These are phyloP conservation scores for Diaporthe longicolla DNA, from an alignment of 2,329 filamentous ascomycete genomes.

Conservation along the genomic window DNA sequence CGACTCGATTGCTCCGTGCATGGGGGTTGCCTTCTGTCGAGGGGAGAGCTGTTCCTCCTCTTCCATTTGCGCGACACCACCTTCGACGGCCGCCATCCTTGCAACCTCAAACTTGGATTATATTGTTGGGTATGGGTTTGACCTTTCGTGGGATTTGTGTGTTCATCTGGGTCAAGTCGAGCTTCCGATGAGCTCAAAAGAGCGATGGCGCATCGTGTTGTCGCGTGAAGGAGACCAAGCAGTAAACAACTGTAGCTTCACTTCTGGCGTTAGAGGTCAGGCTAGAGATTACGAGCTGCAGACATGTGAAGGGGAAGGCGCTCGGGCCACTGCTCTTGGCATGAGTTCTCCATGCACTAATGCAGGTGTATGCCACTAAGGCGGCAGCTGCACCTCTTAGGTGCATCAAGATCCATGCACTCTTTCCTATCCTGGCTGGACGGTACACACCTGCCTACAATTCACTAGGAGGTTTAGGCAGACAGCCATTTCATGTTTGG, in stretches of 20 bases:
- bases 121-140: neutral
- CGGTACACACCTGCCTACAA: too few relatives aligned
- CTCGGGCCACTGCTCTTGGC: neutral
- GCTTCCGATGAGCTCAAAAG: conserved; percentile 18
- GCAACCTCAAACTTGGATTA: neutral
- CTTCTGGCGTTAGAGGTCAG: neutral
- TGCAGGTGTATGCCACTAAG: conserved; percentile 28
- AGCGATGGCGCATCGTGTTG: conserved; percentile 31
- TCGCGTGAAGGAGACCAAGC: conserved; percentile 13
- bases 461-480: neutral
- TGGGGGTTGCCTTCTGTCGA: conserved; percentile 52
- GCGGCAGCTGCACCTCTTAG: conserved; percentile 5
- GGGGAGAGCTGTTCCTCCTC: conserved; percentile 52
- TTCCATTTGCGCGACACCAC: conserved; percentile 47
- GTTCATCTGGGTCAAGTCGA: neutral
- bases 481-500: neutral
- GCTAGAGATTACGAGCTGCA: neutral
- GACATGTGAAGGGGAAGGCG: conserved; percentile 28
- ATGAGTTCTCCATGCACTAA: neutral
- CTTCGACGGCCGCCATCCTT: conserved; percentile 45
- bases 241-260: neutral
- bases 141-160: neutral
- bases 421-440: neutral
- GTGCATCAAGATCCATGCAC: conserved; percentile 5
- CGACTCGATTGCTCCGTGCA: conserved; percentile 52